Evolutionary conservation across 257 asterid species (phyloP).

Genomic region (Scutellaria baicalensis): DNA sequence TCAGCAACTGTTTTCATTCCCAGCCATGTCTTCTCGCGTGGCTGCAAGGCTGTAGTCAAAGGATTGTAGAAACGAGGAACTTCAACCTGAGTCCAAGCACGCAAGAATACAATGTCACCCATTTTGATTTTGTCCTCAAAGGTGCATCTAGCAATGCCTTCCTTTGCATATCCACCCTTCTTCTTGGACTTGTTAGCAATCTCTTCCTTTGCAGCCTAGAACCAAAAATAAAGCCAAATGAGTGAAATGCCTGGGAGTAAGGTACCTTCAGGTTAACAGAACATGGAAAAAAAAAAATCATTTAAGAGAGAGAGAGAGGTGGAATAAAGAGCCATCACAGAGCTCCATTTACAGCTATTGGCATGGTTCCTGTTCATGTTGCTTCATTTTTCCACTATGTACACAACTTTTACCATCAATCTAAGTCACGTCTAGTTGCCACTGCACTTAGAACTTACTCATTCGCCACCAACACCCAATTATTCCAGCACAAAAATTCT

Average conservation of each 20-base stretch:
- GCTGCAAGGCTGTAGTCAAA: constrained; percentile 88
- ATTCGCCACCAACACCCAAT: too few relatives aligned
- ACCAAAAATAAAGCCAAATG: background rate
- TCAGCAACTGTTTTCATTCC: constrained; percentile 95
- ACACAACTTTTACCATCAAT: too few relatives aligned
- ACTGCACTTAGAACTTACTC: too few relatives aligned
- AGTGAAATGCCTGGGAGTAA: background rate
- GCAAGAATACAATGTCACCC: constrained; percentile 93
- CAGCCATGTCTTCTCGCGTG: constrained; percentile 70
- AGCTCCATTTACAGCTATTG: background rate
- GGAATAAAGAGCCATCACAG: background rate
- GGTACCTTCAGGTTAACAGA: background rate
- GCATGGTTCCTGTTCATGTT: too few relatives aligned
- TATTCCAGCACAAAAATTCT: too few relatives aligned
- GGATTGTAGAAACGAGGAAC: constrained; percentile 84
- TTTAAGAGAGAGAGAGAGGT: background rate
- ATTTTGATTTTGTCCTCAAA: constrained; percentile 87
- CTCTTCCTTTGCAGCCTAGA: constrained; percentile 89
- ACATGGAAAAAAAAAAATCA: background rate
- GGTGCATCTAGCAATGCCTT: constrained; percentile 96
- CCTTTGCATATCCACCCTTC: constrained; percentile 73
- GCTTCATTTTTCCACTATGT: too few relatives aligned
- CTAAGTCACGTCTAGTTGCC: too few relatives aligned
- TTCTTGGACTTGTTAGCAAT: constrained; percentile 60
- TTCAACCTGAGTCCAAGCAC: constrained; percentile 97